Conservation (phyloP, 306 rosid species). For the Astragalus glycyphyllos region DNA sequence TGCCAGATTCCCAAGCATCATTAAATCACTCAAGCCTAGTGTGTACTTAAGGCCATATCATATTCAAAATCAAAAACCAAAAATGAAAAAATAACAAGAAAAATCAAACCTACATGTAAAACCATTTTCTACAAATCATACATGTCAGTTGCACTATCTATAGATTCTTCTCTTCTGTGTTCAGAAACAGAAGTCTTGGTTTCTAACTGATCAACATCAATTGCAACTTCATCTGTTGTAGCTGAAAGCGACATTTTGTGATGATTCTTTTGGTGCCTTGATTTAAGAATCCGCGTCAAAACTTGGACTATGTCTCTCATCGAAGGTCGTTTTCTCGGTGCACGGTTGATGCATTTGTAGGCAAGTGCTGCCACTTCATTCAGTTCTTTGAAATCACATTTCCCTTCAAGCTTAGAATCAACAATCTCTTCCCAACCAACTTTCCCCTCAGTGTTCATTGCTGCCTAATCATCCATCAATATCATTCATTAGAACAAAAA, state of each 20-base stretch:
- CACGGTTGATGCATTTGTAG: conserved; percentile 77
- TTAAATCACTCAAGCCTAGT: conserved; percentile 37
- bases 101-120: conserved; percentile 42
- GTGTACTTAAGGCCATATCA: conserved; percentile 27
- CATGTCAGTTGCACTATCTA: conserved; percentile 75
- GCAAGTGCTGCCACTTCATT: conserved; percentile 91
- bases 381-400: conserved; percentile 71
- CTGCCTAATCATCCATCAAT: conserved; percentile 69
- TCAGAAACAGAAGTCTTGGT: conserved; percentile 48
- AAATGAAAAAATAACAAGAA: conserved; percentile 38
- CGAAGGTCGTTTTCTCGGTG: conserved; percentile 81
- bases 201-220: conserved; percentile 68
- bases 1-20: conserved; percentile 35
- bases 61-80: conserved; percentile 40
- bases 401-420: conserved; percentile 79
- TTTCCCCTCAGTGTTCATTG: conserved; percentile 92
- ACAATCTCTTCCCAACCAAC: conserved; percentile 97
- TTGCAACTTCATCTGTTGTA: conserved; percentile 65
- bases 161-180: conserved; percentile 85
- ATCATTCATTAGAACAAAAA: conserved; percentile 32
- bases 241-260: conserved; percentile 67
- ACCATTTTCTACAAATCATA: conserved; percentile 62
- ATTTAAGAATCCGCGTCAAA: conserved; percentile 64
- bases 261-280: conserved; percentile 60
- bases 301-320: conserved; percentile 96